These are phyloP conservation scores for Arabidopsis hybrid DNA, from an alignment of 441 rosid genomes.

Conservation along the genomic window DNA sequence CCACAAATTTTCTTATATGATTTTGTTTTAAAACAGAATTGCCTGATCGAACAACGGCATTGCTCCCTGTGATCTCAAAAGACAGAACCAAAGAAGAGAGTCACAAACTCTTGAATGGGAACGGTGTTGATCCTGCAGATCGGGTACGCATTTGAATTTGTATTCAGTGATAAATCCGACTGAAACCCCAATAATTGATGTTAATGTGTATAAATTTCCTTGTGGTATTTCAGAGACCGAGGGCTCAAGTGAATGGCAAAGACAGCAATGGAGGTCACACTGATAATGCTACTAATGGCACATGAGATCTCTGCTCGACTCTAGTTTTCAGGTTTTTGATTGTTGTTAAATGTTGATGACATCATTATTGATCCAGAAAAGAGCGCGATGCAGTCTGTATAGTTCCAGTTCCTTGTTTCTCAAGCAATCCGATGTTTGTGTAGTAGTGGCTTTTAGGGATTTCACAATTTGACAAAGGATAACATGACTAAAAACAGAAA, in stretches of 20 bases:
- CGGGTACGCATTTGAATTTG: conserved; percentile 55
- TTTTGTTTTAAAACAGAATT: conserved; percentile 62
- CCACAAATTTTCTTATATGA: conserved; percentile 27
- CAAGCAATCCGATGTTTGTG: conserved; percentile 16
- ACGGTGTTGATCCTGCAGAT: conserved; percentile 80
- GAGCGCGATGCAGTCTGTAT: conserved; percentile 36
- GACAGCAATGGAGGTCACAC: conserved; percentile 65
- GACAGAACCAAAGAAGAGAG: conserved; percentile 91
- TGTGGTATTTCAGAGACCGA: conserved; percentile 61
- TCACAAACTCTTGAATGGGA: conserved; percentile 93
- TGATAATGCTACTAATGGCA: conserved; percentile 68
- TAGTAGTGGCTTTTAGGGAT: neutral
- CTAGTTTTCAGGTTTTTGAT: conserved; percentile 33
- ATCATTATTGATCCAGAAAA: neutral
- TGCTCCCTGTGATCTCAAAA: conserved; percentile 73
- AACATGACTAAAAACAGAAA: neutral
- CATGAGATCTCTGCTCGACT: conserved; percentile 43
- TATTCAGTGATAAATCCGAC: neutral
- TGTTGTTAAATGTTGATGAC: neutral
- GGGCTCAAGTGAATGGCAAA: conserved; percentile 87
- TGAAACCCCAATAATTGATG: neutral
- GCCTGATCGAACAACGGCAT: conserved; percentile 72
- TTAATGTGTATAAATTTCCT: neutral
- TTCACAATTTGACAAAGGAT: neutral
- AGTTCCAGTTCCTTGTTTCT: conserved; percentile 42